Base-by-base conservation (phyloP, 768 basidiomycete species). In the Lentinula boryana region DNA sequence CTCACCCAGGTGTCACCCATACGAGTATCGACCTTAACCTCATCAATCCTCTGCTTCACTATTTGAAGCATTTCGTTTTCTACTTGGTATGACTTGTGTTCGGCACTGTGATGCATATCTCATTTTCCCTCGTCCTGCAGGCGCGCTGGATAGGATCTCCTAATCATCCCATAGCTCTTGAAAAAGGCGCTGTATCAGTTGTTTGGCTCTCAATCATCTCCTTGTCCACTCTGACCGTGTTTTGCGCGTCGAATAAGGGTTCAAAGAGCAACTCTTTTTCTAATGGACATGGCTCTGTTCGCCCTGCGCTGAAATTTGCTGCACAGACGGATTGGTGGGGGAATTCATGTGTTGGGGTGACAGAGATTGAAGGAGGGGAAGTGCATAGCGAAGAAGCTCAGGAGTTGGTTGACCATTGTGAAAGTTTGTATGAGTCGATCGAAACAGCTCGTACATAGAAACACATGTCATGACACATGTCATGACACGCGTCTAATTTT, bases 131-230 rank as follows among this genome's bases (percentile, higher is more conserved):
- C 46, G 58, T 48, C 36, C 31, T 31, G 3, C 65, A 93, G 91
- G 88, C 78, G 33, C 88, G 92, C 16, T 68, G 81, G 23, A 68
- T 86, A 35, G 89, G 89, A 59, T 92, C 90, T 2, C 76, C 76
- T 1, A 74, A 88, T 66, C 89, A 91, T 65, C 75, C 84, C 13
- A 88, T 91, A 51, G 65, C 69, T 0, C 69, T 84, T 6, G 82
- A 79, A 73, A 86, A 86, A 67, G 86, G 85, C 9, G 87, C 91
- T 4, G 74, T 89, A 61, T 79, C 88, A 6, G 78, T 83, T 1
- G 84, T 87, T 5, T 83, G 93, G 68, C 69, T 88, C n/a, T 74
- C 81, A 0, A 80, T 94, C n/a, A 80, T 80, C 15, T 82, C 85
- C 2, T 63, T 85, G 0, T 65, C 73, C 21, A 80, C 76, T 65